Base-by-base conservation (phyloP, 2,329 filamentous ascomycete genomes). In the Monilinia vaccinii-corymbosi region DNA sequence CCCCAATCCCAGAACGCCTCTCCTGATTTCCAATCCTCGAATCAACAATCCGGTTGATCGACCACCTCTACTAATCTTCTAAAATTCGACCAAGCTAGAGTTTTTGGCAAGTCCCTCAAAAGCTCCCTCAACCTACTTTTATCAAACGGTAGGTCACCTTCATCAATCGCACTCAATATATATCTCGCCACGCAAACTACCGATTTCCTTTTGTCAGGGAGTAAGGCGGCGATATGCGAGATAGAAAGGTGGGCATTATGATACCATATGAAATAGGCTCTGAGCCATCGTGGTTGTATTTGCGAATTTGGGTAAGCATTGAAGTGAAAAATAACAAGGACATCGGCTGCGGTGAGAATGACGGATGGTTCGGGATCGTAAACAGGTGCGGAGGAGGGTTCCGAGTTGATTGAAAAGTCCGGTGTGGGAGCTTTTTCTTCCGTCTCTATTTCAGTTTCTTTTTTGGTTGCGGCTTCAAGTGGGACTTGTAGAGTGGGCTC, bases 231-330 rank as follows among this genome's bases (percentile, higher is more conserved):
- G 18, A 88, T 74, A 1, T 75, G 72, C 0, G 72, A 67, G 0
- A 84, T 75, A 0, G 70, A 64, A 21, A 88, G 73, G 14, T 76
- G 73, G 9, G 77, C 70, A 60, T 83, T 78, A 4, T 73, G 63
- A 58, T 84, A 75, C 87, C 87, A 90, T 23, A 90, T 72, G 64
- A 79, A 81, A 67, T 88, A 89, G 1, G 83, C 77, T 16, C 82
- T 78, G 1, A 88, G 71, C 2, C 73, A 69, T 1, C 76, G 44
- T 11, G 56, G 60, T 16, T 63, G 44, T 7, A 64, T 60, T n/a
- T 62, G 62, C 8, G 63, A 63, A 21, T 55, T 25, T 13, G 57
- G 57, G 46, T 57, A 57, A 25, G 61, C 56, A 18, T 53, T 45
- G 13, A 62, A 58, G 51, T 70, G 66, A 16, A 61, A 50, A 9